Conservation (phyloP, 805 yeast genomes). For the Candida chilensis region DNA sequence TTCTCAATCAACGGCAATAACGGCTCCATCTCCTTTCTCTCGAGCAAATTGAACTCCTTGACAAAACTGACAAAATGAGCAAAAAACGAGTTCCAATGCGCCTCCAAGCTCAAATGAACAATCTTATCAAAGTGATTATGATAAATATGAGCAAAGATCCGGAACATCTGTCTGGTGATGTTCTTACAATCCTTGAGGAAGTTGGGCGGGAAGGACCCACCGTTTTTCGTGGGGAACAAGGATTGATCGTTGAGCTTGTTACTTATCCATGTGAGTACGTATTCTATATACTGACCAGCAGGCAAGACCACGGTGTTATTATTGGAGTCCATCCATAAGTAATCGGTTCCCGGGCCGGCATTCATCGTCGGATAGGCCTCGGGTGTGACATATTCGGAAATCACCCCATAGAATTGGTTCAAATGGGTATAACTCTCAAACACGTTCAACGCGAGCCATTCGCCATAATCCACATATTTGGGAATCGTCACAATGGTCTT, state of each 20-base stretch:
- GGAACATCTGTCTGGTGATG: constrained; percentile 84
- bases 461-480: constrained; percentile 87
- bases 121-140: constrained; percentile 91
- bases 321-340: constrained; percentile 79
- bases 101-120: constrained; percentile 86
- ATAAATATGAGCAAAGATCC: constrained; percentile 92
- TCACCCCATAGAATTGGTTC: constrained; percentile 83
- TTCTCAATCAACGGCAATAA: constrained; percentile 66
- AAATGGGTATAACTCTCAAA: constrained; percentile 84
- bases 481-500: constrained; percentile 94
- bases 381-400: constrained; percentile 85
- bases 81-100: constrained; percentile 97
- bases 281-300: constrained; percentile 88
- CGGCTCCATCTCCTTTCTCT: constrained; percentile 73
- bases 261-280: constrained; percentile 84
- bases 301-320: constrained; percentile 74
- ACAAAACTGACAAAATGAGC: constrained; percentile 88
- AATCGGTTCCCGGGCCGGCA: constrained; percentile 90
- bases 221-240: constrained; percentile 85
- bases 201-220: constrained; percentile 82
- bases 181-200: constrained; percentile 78
- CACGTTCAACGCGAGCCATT: constrained; percentile 91
- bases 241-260: constrained; percentile 83
- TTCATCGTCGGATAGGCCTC: constrained; percentile 89
- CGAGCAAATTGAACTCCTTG: constrained; percentile 77